phyloP scores from a whole-genome alignment of 2,329 filamentous ascomycete genomes.

The Microdochium trichocladiopsis region DNA sequence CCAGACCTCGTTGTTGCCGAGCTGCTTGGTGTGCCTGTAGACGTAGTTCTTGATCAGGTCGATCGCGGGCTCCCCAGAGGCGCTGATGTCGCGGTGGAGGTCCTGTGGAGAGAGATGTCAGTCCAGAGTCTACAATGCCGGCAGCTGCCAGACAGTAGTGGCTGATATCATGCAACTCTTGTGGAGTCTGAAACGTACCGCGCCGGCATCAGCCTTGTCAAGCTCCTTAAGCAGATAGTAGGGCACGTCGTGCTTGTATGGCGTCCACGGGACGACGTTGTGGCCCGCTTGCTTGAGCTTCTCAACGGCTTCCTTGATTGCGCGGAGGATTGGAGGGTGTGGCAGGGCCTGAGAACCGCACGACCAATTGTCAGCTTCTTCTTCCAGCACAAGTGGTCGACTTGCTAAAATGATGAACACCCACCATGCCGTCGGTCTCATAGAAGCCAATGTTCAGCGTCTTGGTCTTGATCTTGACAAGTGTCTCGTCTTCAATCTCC shows the following conservation, averaged over 20 bases:
- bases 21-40: slow-evolving; percentile 10
- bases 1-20: slow-evolving; percentile 15
- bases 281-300: slow-evolving; percentile 18
- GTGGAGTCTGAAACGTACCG: slow-evolving; percentile 11
- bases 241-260: slow-evolving; percentile 14
- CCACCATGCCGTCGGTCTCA: slow-evolving; percentile 18
- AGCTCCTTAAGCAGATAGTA: slow-evolving; percentile 14
- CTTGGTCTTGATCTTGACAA: slow-evolving; percentile 10
- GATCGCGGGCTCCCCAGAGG: slow-evolving; percentile 27
- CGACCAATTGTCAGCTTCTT: slow-evolving; percentile 9
- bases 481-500: slow-evolving; percentile 15
- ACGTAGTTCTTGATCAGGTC: slow-evolving; percentile 22
- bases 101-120: slow-evolving; percentile 13
- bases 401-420: too few species aligned
- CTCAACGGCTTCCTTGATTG: slow-evolving; percentile 16
- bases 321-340: slow-evolving; percentile 27
- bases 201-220: slow-evolving; percentile 20
- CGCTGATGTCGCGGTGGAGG: slow-evolving; percentile 14
- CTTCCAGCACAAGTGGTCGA: too few species aligned
- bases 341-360: slow-evolving; percentile 9
- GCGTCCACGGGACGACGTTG: slow-evolving; percentile 19
- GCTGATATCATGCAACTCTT: too few species aligned
- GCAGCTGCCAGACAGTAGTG: too few species aligned
- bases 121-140: too few species aligned
- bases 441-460: slow-evolving; percentile 24